These are phyloP conservation scores for Nymphaea thermarum DNA, from an alignment of 164 flowering plant genomes.

Conservation along the genomic window DNA sequence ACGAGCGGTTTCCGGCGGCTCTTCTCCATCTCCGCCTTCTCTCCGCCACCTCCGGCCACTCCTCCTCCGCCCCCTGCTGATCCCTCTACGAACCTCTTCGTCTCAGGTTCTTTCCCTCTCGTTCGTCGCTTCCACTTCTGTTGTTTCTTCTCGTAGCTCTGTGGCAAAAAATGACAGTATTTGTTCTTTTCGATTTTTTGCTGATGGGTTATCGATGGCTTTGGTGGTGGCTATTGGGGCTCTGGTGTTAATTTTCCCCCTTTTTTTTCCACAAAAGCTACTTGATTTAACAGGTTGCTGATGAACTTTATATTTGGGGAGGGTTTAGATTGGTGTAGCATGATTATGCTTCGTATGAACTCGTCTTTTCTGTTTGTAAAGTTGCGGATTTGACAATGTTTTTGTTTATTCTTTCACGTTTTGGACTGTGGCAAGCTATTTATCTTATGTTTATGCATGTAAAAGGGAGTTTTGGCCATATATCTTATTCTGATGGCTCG, in stretches of 20 bases:
- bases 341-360: no score
- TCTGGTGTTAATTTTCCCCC: background rate
- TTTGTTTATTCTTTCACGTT: background rate
- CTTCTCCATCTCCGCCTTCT: conserved; percentile 26
- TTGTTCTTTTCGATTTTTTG: background rate
- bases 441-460: no score
- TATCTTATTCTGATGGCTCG: background rate
- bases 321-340: background rate
- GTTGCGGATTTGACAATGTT: background rate
- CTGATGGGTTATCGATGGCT: background rate
- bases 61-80: conserved; percentile 30
- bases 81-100: conserved; percentile 46
- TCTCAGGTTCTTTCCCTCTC: conserved; percentile 24
- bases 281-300: background rate
- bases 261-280: background rate
- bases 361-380: background rate
- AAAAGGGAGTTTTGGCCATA: background rate
- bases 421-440: background rate
- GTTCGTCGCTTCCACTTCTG: background rate
- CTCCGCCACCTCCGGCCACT: conserved; percentile 20
- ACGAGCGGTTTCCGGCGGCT: conserved; percentile 19
- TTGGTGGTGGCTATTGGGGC: background rate
- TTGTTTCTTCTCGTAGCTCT: background rate
- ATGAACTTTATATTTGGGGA: background rate
- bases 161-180: background rate